Base-by-base conservation (phyloP, 2,329 filamentous ascomycete genomes). In the Aspergillus unguis region DNA sequence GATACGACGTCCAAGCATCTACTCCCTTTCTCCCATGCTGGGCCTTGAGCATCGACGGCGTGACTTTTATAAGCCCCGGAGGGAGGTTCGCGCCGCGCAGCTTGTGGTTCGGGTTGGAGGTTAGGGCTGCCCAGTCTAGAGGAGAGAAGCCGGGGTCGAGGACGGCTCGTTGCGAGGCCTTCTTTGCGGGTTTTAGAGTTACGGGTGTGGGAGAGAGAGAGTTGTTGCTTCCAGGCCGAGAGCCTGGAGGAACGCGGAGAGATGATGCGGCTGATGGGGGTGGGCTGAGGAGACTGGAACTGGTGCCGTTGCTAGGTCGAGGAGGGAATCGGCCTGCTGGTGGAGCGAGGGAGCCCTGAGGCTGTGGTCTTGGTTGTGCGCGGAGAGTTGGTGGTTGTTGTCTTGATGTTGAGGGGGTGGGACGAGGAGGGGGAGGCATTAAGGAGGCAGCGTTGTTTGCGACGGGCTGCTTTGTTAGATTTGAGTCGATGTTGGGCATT, bases 101-200 rank as follows among this genome's bases (percentile, higher is more conserved):
- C 57, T 90, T 86, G 29, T 82, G 77, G 29, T 74, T 75, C 8
- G 86, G 84, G 44, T 79, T 74, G 23, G 79, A 78, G 1, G 84
- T 82, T 1, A 96, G 81, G 5, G 87, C 85, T 9, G 94, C 94
- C 94, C 94, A 99, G 80, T 99, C 94, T 9, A 99, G 84, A 0
- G 94, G 92, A 2, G 90, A 96, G 76, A 92, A 92, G 31, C 94
- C 92, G 0, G 94, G 94, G n/a, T 85, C 82, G 4, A 99, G 83
- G 6, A 87, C 79, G 4, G 55, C 56, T 37, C 58, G 32, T 38
- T 60, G 46, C 3, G 62, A 68, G 10, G 69, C 56, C 47, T 88
- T 70, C 81, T 88, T 70, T 81, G 74, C 52, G n/a, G 64, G 59
- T 57, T 70, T 67, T 71, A 75, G 36, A 65, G 65, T 50, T 72